A percentile compares a stretch with the other conserved stretches of the same genome.
These are phyloP conservation scores for Abortiporus biennis DNA, from an alignment of 1,284 basidiomycete species.

Conservation along the genomic window DNA sequence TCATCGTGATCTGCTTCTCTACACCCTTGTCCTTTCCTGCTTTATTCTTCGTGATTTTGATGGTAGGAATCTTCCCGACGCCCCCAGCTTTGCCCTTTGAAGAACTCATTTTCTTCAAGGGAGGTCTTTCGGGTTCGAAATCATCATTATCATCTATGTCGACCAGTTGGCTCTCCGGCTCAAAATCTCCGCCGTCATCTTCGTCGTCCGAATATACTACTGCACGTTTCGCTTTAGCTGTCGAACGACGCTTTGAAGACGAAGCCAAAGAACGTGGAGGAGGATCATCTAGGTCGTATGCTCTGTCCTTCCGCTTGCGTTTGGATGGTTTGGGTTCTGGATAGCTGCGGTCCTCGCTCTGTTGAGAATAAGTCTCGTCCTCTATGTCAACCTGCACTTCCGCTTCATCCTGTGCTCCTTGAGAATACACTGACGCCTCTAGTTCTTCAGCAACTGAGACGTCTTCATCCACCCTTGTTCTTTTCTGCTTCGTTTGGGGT, in stretches of 20 bases:
- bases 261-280: not conserved
- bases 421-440: too few relatives aligned
- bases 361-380: slow-evolving; percentile 10
- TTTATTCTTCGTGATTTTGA: slow-evolving; percentile 22
- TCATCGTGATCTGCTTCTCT: slow-evolving; percentile 29
- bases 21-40: slow-evolving; percentile 17
- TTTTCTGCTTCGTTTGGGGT: slow-evolving; percentile 18
- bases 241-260: slow-evolving; percentile 1
- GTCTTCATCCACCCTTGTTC: not conserved
- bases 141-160: slow-evolving; percentile 29
- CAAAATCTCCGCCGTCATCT: slow-evolving; percentile 11
- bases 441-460: slow-evolving; percentile 17
- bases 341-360: not conserved
- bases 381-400: slow-evolving; percentile 16
- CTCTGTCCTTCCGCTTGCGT: too few relatives aligned
- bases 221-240: slow-evolving; percentile 10
- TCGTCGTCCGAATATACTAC: slow-evolving; percentile 21
- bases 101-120: slow-evolving; percentile 18
- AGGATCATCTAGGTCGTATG: too few relatives aligned
- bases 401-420: slow-evolving; percentile 15
- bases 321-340: not conserved
- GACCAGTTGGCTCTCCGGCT: slow-evolving; percentile 10
- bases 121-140: slow-evolving; percentile 24
- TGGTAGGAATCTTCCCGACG: slow-evolving; percentile 14
- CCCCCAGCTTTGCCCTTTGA: slow-evolving; percentile 3